Evolutionary conservation across 106 monocot genomes (phyloP).

Genomic region (Platanthera zijinensis): DNA sequence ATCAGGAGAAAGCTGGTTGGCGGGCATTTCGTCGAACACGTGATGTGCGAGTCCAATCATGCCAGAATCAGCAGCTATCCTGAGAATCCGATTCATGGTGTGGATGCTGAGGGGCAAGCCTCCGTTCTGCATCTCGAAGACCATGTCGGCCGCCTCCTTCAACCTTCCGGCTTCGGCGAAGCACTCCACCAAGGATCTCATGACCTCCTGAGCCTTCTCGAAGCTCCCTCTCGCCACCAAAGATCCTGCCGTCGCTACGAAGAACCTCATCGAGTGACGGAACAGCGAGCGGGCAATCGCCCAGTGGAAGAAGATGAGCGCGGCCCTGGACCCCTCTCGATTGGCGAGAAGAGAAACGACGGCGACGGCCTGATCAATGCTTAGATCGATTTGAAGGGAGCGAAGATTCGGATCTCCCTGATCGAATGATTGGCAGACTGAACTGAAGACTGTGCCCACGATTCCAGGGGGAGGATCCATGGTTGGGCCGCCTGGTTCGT

Average conservation of each 20-base stretch:
- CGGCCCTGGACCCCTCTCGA: slow-evolving; percentile 64
- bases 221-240: slow-evolving; percentile 46
- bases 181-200: slow-evolving; percentile 59
- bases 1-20: slow-evolving; percentile 34
- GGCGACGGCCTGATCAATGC: slow-evolving; percentile 46
- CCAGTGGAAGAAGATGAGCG: slow-evolving; percentile 73
- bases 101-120: slow-evolving; percentile 60
- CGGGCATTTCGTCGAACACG: slow-evolving; percentile 71
- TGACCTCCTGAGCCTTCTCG: slow-evolving; percentile 75
- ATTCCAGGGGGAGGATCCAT: slow-evolving; percentile 7
- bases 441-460: slow-evolving; percentile 16
- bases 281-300: slow-evolving; percentile 29
- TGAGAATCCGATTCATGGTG: slow-evolving; percentile 56
- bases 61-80: slow-evolving; percentile 38
- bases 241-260: slow-evolving; percentile 42
- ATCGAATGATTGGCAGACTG: slow-evolving; percentile 34
- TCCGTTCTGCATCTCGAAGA: slow-evolving; percentile 84
- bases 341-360: slow-evolving; percentile 40
- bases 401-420: slow-evolving; percentile 43
- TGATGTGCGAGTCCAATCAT: slow-evolving; percentile 28
- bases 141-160: slow-evolving; percentile 74
- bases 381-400: slow-evolving; percentile 29
- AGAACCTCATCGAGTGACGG: slow-evolving; percentile 54
- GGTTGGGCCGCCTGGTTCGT: not conserved
- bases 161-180: slow-evolving; percentile 61